Percentiles rank a stretch among this genome's conserved stretches.
Conservation (phyloP, 352 stramenopile species). For the Pythium guiyangense region DNA sequence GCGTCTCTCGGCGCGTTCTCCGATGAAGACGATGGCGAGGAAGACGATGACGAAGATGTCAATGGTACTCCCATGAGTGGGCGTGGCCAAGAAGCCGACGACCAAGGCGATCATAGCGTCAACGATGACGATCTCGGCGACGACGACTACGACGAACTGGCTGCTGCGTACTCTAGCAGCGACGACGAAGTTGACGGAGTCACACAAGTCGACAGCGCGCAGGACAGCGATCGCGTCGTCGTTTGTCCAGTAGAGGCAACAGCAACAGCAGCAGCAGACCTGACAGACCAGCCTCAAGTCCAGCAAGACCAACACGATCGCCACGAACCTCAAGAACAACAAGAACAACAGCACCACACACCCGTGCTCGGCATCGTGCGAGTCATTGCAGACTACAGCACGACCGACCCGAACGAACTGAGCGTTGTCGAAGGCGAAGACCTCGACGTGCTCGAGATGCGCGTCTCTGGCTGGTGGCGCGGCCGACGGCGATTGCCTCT, state of each 20-base stretch:
- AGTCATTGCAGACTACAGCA: conserved; percentile 26
- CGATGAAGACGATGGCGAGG: conserved; percentile 34
- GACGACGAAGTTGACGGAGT: no score
- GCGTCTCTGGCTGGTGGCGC: conserved; percentile 41
- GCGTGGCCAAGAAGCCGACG: no score
- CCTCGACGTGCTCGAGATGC: conserved; percentile 30
- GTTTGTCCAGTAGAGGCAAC: neutral
- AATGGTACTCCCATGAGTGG: accelerated
- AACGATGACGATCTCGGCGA: no score
- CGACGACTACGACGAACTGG: no score
- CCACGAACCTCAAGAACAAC: no score
- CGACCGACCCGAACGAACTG: conserved; percentile 26
- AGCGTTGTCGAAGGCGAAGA: conserved; percentile 19
- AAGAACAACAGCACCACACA: neutral
- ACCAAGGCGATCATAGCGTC: no score
- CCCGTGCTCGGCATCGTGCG: conserved; percentile 19
- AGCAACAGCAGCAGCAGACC: no score
- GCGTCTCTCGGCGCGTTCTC: neutral
- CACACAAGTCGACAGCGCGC: no score
- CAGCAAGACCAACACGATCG: no score
- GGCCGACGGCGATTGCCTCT: conserved; percentile 1
- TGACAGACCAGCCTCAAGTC: neutral
- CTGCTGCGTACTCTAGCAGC: no score
- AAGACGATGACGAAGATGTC: conserved; percentile 1
- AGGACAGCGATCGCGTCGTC: neutral